Evolutionary conservation across 768 basidiomycete genomes (phyloP).

Genomic region (Dentipellis sp.): DNA sequence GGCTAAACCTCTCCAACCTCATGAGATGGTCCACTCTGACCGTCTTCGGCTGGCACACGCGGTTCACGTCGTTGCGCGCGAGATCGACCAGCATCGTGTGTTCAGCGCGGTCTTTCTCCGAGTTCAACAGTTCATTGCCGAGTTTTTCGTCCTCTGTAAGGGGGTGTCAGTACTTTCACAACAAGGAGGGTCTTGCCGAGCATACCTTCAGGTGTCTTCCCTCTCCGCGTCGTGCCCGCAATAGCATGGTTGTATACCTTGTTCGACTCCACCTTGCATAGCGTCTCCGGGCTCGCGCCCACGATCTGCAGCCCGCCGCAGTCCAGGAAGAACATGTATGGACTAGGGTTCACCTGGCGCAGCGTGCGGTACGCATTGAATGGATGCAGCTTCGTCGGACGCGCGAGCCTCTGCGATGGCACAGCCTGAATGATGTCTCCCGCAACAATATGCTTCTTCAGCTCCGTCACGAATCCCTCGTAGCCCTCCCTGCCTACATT

Average conservation of each 20-base stretch:
- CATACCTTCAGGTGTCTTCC: constrained; percentile 78
- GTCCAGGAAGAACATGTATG: constrained; percentile 98
- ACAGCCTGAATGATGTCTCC: constrained; percentile 99
- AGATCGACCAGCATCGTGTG: constrained; percentile 99
- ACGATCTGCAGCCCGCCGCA: constrained; percentile 91
- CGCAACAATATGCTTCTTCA: constrained; percentile 91
- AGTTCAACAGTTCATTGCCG: constrained; percentile 63
- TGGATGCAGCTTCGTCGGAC: constrained; percentile 83
- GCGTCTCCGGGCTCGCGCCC: constrained; percentile 96
- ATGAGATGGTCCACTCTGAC: constrained; percentile 96
- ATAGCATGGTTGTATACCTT: constrained; percentile 97
- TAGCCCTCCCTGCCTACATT: constrained; percentile 95
- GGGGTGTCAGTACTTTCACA: not conserved
- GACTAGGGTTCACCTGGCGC: constrained; percentile 92
- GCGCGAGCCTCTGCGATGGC: constrained; percentile 83
- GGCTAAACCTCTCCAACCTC: constrained; percentile 90
- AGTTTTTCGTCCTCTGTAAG: constrained; percentile 79
- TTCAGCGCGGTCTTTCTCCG: constrained; percentile 94
- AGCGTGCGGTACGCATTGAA: constrained; percentile 96
- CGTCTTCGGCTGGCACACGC: constrained; percentile 89
- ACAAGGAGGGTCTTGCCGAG: constrained; percentile 1
- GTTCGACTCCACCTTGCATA: constrained; percentile 90
- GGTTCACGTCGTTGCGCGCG: constrained; percentile 96
- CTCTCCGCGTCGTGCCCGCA: constrained; percentile 87
- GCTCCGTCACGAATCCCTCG: constrained; percentile 77